Evolutionary conservation across 1,139 yeast species (phyloP).

Genomic region (Geotrichum reessii): DNA sequence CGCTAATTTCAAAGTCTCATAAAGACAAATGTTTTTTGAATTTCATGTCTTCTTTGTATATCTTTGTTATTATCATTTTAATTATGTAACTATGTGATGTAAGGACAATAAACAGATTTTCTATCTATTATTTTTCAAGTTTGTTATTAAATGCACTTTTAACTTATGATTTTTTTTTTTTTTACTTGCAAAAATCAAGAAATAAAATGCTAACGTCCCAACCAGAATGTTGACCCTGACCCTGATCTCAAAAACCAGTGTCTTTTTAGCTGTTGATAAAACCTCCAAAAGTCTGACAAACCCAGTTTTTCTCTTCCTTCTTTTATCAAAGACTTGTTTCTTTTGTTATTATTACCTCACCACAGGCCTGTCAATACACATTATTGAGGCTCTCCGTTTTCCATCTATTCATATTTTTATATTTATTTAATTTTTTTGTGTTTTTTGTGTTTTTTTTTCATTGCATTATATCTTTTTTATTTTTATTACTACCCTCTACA

Average conservation of each 20-base stretch:
- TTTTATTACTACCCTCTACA: background rate
- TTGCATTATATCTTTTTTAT: background rate
- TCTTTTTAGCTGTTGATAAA: background rate
- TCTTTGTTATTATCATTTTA: no score
- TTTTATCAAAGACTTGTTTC: background rate
- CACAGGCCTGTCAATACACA: background rate
- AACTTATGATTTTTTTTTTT: no score
- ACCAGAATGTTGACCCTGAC: background rate
- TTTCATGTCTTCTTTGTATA: no score
- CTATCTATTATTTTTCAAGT: no score
- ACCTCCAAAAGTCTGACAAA: slow-evolving; percentile 6
- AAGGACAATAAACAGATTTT: no score
- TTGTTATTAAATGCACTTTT: no score
- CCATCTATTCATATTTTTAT: background rate
- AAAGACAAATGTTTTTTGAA: no score
- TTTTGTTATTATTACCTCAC: background rate
- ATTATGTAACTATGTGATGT: no score
- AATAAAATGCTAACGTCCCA: background rate
- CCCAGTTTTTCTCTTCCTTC: background rate
- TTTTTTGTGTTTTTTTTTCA: background rate
- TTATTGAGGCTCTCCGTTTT: background rate
- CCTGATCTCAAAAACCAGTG: background rate
- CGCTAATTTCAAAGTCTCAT: no score
- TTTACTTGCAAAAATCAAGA: no score
- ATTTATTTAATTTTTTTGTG: background rate